Evolutionary conservation across 768 basidiomycete genomes (phyloP), one percentile per base, ranked within the genome.

Genomic region (Rhodotorula kratochvilovae): DNA sequence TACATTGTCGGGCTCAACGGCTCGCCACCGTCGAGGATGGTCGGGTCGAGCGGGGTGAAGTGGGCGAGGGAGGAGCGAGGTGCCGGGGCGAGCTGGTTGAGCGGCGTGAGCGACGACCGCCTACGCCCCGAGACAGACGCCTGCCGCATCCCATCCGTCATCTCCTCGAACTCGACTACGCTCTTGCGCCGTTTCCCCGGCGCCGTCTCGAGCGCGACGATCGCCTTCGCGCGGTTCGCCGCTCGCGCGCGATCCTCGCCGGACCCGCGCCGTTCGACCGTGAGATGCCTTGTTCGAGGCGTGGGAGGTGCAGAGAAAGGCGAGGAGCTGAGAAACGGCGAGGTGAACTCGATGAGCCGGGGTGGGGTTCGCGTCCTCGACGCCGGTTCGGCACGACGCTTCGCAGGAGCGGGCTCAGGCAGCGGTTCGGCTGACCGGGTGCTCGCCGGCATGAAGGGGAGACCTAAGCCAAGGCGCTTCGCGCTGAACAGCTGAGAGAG

Each of bases 91-190:
- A 25, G 25, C 35, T 56, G 48, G 16, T 55, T 58, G 25, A 58
- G 63, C 10, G 68, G 68, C 3, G 51, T 25, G 17, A 63, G 50
- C 11, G 68, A 65, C 13, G 63, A 61, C 0, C 63, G 50, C 17
- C 70, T 43, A 7, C 70, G 51, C 1, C 33, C 27, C 27, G 42
- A 2, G 53, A 66, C 33, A 48, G 61, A 11, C 36, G 54, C 10
- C n/a, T 43, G 42, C 3, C 58, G n/a, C 19, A 66, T 0, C 16
- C 36, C 35, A 10, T 66, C 54, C 35, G 60, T 62, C 27, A 55
- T 43, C 27, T 29, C 51, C 25, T 71, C 70, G 23, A 71, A 23
- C 11, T 71, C 70, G 46, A 66, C 64, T 5, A 66, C 29, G 57
- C 69, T 70, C 46, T 66, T 60, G 53, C 69, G 43, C 13, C 69